These are phyloP conservation scores for Ilyonectria destructans DNA, from an alignment of 2,329 filamentous ascomycete species.

Conservation along the genomic window DNA sequence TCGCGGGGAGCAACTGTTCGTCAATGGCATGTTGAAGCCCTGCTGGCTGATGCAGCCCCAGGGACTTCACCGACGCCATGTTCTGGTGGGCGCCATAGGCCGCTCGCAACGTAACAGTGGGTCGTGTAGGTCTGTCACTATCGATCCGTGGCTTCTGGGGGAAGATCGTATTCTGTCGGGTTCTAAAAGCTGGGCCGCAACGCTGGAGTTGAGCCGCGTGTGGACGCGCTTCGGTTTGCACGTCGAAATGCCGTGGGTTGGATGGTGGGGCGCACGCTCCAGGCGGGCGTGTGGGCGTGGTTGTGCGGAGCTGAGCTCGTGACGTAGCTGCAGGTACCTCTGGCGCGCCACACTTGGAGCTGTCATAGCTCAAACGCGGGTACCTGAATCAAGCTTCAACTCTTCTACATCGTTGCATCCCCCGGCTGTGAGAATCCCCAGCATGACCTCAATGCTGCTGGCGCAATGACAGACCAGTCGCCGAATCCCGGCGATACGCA, in stretches of 20 bases:
- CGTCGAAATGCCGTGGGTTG: conserved; percentile 32
- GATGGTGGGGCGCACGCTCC: conserved; percentile 45
- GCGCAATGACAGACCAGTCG: conserved; percentile 62
- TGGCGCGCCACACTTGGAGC: conserved; percentile 41
- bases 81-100: conserved; percentile 54
- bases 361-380: conserved; percentile 44
- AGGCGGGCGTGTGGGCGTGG: conserved; percentile 12
- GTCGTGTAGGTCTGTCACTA: conserved; percentile 2
- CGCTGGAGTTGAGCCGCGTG: conserved; percentile 35
- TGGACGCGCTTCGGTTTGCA: conserved; percentile 39
- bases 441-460: conserved; percentile 50
- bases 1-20: conserved; percentile 81
- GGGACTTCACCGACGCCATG: conserved; percentile 93
- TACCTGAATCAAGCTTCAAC: conserved; percentile 37
- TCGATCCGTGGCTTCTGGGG: neutral
- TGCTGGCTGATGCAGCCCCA: conserved; percentile 91
- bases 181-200: neutral
- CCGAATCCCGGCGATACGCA: conserved; percentile 53
- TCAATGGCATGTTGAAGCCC: conserved; percentile 87
- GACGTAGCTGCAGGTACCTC: conserved; percentile 51
- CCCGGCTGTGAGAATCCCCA: conserved; percentile 41
- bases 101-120: conserved; percentile 20
- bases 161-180: neutral
- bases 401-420: conserved; percentile 29
- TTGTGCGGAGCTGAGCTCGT: conserved; percentile 44